Evolutionary conservation across 2,329 filamentous ascomycete genomes (phyloP), one percentile per base, ranked within the genome.

Genomic region (Aureobasidium sp.): DNA sequence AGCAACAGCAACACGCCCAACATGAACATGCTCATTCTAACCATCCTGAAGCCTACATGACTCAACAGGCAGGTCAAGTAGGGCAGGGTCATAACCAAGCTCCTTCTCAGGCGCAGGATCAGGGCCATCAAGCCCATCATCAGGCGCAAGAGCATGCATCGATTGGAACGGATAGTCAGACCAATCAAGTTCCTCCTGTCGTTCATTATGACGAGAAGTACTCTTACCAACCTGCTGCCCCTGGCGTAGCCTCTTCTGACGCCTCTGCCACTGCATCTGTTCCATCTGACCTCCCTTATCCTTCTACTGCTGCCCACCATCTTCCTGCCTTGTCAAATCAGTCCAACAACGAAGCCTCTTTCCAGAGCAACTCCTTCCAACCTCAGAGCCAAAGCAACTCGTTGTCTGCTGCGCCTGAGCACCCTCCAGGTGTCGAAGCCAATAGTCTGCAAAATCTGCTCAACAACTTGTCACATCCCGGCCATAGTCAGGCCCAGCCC

Each of bases 241-340:
- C 57, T 36, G 55, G 32, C 34, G 42, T 27, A 66, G 65, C 66
- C 37, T 63, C 70, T 58, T 67, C 68, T 47, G 70, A 71, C 65
- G 74, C 75, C 71, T 70, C 71, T 66, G 47, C 58, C 10, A 29
- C 48, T 51, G 39, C 59, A 23, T 50, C 46, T 42, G 46, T 48
- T 47, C 42, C 41, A 46, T 48, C 55, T 58, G 55, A 58, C 32
- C 15, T 48, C 9, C 39, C 46, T 36, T 44, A 59, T 59, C 39
- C 44, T 15, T 51, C 57, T 42, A 42, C 57, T 60, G 46, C 57
- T 42, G 42, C 44, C 44, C 42, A 48, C 36, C 44, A 41, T 48
- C 56, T 59, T n/a, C 56, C 68, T 57, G 47, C 51, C 59, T 58
- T 41, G 46, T 42, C 59, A 26, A 37, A 6, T 27, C 37, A 47